A percentile compares a stretch with the other conserved stretches of the same genome.
These are phyloP conservation scores for Candida qinlingensis DNA, from an alignment of 805 yeast species.

Conservation along the genomic window DNA sequence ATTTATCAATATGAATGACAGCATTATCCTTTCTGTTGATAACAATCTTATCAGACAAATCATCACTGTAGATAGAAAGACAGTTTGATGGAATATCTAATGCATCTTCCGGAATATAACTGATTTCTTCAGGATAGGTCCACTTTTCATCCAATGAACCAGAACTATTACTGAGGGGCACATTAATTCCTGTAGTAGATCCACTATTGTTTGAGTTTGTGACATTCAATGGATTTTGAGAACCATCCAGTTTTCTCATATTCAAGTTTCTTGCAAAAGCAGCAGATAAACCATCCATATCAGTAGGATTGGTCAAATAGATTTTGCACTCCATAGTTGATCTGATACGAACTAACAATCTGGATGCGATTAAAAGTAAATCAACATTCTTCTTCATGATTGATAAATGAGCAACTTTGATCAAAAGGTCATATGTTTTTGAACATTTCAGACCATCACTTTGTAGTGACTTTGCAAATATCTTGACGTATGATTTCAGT, in stretches of 20 bases:
- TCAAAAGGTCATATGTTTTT: conserved; percentile 21
- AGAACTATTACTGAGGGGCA: not conserved
- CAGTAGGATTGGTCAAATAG: conserved; percentile 47
- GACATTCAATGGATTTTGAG: not conserved
- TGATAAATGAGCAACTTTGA: conserved; percentile 31
- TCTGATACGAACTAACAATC: conserved; percentile 52
- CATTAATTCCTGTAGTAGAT: conserved; percentile 7
- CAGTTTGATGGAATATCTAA: conserved; percentile 35
- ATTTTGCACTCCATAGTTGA: conserved; percentile 39
- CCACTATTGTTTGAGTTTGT: conserved; percentile 10
- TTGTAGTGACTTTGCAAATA: conserved; percentile 22
- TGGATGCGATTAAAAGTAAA: conserved; percentile 41
- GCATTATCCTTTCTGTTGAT: conserved; percentile 21
- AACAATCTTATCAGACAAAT: conserved; percentile 11
- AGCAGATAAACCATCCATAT: conserved; percentile 63
- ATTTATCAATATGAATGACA: conserved; percentile 38
- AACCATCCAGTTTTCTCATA: conserved; percentile 15
- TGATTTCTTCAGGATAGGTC: conserved; percentile 55
- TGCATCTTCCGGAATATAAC: conserved; percentile 40
- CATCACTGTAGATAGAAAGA: conserved; percentile 6
- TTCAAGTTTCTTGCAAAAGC: conserved; percentile 46
- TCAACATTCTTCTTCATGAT: conserved; percentile 31
- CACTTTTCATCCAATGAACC: conserved; percentile 34
- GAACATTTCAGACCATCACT: conserved; percentile 26
- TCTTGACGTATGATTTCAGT: conserved; percentile 22